phyloP scores from a whole-genome alignment of 345 rosid genomes.

The Aethionema arabicum region DNA sequence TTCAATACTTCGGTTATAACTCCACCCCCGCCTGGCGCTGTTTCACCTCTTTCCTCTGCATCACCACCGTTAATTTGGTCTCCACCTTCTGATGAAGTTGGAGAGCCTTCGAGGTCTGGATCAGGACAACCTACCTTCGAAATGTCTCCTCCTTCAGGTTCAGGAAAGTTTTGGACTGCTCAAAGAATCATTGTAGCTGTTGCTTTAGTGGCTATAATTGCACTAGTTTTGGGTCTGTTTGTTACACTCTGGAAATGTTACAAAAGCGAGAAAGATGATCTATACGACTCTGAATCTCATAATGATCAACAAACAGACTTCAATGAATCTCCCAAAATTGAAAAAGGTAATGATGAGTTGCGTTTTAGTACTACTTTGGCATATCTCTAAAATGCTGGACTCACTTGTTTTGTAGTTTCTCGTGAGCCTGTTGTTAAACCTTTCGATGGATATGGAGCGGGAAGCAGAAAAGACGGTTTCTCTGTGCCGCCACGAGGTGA shows the following conservation, averaged over 20 bases:
- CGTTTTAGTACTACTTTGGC: constrained; percentile 11
- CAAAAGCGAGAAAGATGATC: constrained; percentile 40
- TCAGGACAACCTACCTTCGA: constrained; percentile 42
- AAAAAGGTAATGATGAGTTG: constrained; percentile 48
- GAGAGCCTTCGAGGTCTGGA: constrained; percentile 30
- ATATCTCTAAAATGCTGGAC: no score
- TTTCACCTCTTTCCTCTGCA: constrained; percentile 48
- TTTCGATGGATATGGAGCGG: constrained; percentile 43
- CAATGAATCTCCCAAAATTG: constrained; percentile 39
- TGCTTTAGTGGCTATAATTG: constrained; percentile 43
- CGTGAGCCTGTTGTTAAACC: constrained; percentile 42
- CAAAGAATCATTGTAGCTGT: constrained; percentile 45
- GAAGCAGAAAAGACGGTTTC: constrained; percentile 34
- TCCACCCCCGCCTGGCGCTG: constrained; percentile 57
- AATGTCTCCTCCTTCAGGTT: constrained; percentile 41
- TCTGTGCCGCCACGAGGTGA: constrained; percentile 39
- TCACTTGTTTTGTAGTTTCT: constrained; percentile 39
- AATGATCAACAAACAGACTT: constrained; percentile 36
- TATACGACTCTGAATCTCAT: constrained; percentile 25
- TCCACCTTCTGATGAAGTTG: constrained; percentile 38
- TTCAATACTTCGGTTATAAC: constrained; percentile 73
- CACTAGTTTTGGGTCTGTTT: constrained; percentile 44
- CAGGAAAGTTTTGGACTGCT: constrained; percentile 41
- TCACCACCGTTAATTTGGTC: constrained; percentile 49
- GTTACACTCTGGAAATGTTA: constrained; percentile 51